Percentiles rank a stretch among this genome's conserved stretches.
phyloP scores from a whole-genome alignment of 202 grass and related monocot species.

The Panicum virgatum region DNA sequence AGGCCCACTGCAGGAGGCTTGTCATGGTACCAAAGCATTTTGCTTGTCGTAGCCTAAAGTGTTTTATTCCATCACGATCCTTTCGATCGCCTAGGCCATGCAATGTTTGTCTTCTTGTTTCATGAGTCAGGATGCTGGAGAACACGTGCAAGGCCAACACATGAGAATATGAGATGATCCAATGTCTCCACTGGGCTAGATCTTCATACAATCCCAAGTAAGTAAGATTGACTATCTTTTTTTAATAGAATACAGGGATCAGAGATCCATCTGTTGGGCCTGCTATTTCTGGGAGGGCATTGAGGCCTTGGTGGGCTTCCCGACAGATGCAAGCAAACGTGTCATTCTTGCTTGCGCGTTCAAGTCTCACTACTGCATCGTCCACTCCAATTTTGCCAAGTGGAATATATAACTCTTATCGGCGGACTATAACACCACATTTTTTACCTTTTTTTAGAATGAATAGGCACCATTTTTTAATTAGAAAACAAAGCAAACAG shows the following conservation, averaged over 20 bases:
- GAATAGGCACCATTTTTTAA: too few species aligned
- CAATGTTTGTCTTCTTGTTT: neutral
- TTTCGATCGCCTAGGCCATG: neutral
- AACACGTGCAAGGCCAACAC: neutral
- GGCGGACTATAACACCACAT: neutral
- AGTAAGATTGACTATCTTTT: neutral
- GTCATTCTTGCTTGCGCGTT: neutral
- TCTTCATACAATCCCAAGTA: neutral
- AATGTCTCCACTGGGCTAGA: neutral
- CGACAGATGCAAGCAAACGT: neutral
- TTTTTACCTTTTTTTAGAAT: neutral
- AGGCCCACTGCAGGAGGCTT: neutral
- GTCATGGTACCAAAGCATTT: slow-evolving; percentile 1
- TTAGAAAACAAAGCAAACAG: too few species aligned
- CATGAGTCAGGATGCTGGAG: neutral
- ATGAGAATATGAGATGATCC: neutral
- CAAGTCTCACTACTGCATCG: neutral
- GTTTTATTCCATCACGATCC: neutral
- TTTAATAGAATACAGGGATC: neutral
- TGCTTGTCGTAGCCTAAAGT: slow-evolving; percentile 16
- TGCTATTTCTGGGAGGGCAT: neutral
- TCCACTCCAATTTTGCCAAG: neutral
- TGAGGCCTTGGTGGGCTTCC: neutral
- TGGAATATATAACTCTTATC: neutral
- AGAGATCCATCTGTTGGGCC: neutral